These are phyloP conservation scores for Fusarium illudens DNA, from an alignment of 2,329 filamentous ascomycete species.

Conservation along the genomic window DNA sequence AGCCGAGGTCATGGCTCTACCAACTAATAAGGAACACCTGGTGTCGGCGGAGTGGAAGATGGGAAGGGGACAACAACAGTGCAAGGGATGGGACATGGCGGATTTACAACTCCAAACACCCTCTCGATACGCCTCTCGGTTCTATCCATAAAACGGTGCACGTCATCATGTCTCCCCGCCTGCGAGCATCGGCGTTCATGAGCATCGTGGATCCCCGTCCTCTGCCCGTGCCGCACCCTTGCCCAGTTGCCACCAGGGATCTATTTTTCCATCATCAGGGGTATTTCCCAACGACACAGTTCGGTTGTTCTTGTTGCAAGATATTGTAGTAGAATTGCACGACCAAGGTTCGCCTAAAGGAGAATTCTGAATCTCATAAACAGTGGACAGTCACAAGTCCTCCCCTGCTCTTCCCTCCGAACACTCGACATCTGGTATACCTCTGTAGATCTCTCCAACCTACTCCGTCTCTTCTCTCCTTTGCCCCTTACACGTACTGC, in stretches of 20 bases:
- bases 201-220: conserved; percentile 10
- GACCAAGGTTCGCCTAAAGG: conserved; percentile 47
- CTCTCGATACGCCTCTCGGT: conserved; percentile 5
- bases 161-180: conserved; percentile 16
- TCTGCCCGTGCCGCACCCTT: conserved; percentile 22
- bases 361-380: conserved; percentile 49
- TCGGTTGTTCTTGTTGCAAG: conserved; percentile 12
- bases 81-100: background rate
- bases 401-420: conserved; percentile 26
- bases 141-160: background rate
- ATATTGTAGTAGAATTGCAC: conserved; percentile 45
- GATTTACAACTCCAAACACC: background rate
- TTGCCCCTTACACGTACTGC: conserved; percentile 78
- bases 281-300: background rate
- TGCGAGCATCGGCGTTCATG: conserved; percentile 11
- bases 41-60: conserved; percentile 12
- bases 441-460: conserved; percentile 14
- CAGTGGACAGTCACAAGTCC: conserved; percentile 38
- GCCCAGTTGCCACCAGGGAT: conserved; percentile 16
- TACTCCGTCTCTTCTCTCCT: conserved; percentile 6
- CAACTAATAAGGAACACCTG: conserved; percentile 21
- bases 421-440: conserved; percentile 33
- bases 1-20: background rate
- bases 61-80: background rate
- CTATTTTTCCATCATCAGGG: conserved; percentile 19